Evolutionary conservation across 371 early-diverging fungal species (phyloP).

Genomic region (Lichtheimia corymbifera): DNA sequence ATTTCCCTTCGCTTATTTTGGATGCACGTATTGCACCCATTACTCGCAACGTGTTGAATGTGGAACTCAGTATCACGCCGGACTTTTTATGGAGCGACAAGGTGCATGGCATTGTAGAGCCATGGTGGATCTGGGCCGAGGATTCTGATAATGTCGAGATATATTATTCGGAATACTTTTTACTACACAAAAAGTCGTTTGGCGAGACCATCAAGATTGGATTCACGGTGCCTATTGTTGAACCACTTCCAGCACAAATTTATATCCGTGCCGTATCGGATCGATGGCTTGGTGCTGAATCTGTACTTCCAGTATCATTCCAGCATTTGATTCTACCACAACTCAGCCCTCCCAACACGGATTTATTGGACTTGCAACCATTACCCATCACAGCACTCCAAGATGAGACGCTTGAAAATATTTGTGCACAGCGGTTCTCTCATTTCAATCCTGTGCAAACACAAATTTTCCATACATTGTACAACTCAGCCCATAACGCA

Average conservation of each 20-base stretch:
- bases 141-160: constrained; percentile 67
- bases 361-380: constrained; percentile 86
- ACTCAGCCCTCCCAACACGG: constrained; percentile 82
- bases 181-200: constrained; percentile 49
- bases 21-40: constrained; percentile 87
- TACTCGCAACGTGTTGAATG: constrained; percentile 85
- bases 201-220: constrained; percentile 66
- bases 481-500: constrained; percentile 82
- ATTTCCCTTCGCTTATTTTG: constrained; percentile 84
- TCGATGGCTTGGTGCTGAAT: constrained; percentile 92
- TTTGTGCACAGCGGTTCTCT: constrained; percentile 77
- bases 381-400: constrained; percentile 84
- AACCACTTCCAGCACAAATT: constrained; percentile 87
- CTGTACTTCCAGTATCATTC: constrained; percentile 83
- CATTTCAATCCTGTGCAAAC: constrained; percentile 99
- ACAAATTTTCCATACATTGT: constrained; percentile 95
- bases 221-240: constrained; percentile 88
- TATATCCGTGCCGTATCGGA: constrained; percentile 90
- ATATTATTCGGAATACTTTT: constrained; percentile 59
- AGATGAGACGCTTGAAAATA: constrained; percentile 76
- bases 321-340: constrained; percentile 87
- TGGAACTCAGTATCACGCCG: constrained; percentile 75
- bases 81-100: constrained; percentile 94
- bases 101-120: constrained; percentile 84
- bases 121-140: constrained; percentile 96